Conservation (phyloP, 2,329 filamentous ascomycete genomes). For the Monosporascus cannonballus region DNA sequence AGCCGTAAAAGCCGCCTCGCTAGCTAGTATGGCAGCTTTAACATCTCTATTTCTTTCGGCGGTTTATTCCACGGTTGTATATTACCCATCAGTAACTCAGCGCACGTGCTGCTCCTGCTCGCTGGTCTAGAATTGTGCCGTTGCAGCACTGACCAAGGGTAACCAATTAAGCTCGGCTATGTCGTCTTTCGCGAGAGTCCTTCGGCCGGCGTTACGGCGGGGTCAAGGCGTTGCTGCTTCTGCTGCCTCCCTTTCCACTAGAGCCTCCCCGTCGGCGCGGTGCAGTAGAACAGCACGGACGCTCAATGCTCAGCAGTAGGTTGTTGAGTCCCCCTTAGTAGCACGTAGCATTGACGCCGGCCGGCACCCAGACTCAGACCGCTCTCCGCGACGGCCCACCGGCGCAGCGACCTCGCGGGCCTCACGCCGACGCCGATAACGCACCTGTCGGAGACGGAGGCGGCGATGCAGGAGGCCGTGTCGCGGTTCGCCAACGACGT, state of each 20-base stretch:
- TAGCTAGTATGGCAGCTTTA: not conserved
- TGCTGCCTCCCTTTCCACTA: not conserved
- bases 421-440: slow-evolving; percentile 88
- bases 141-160: slow-evolving; percentile 3
- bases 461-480: slow-evolving; percentile 83
- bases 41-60: not conserved
- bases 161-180: slow-evolving; percentile 20
- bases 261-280: slow-evolving; percentile 20
- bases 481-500: slow-evolving; percentile 86
- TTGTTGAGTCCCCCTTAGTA: slow-evolving; percentile 2
- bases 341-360: slow-evolving; percentile 1
- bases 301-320: slow-evolving; percentile 26
- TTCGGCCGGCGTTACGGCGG: slow-evolving; percentile 46
- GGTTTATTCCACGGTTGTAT: not conserved
- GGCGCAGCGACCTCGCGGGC: slow-evolving; percentile 62
- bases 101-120: not conserved
- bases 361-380: slow-evolving; percentile 20
- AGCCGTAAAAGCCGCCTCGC: not conserved
- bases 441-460: slow-evolving; percentile 84
- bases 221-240: slow-evolving; percentile 29
- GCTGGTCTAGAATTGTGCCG: not conserved
- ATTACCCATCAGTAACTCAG: not conserved
- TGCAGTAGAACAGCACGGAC: slow-evolving; percentile 21
- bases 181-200: slow-evolving; percentile 43
- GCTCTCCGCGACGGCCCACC: slow-evolving; percentile 55